Base-by-base conservation (phyloP, 1,284 basidiomycete species). In the Fistulina hepatica region DNA sequence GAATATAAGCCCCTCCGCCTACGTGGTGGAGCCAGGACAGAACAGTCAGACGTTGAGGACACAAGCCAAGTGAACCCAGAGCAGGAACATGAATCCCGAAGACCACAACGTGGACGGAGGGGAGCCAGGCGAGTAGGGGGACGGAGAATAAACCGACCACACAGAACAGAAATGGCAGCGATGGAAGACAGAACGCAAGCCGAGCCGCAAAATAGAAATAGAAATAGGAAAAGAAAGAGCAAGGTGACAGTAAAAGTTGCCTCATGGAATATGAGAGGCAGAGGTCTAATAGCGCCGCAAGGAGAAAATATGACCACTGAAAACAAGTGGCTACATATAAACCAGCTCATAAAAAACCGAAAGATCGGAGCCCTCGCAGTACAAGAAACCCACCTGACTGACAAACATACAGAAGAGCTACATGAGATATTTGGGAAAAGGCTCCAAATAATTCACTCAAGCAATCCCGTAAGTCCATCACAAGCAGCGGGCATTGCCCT, bases 51-150 rank as follows among this genome's bases (percentile, higher is more conserved):
- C n/a, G n/a, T n/a, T n/a, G n/a, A 25, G 43, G n/a, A n/a, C n/a
- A n/a, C n/a, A n/a, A n/a, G n/a, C n/a, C n/a, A n/a, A n/a, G n/a
- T n/a, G n/a, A 9, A 31, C 46, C 0, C 11, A 54, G 5, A 53
- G 55, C 27, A 42, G 53, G 6, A 57, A 55, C 0, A 53, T 57
- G 0, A 24, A 47, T 2, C 10, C 57, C 0, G n/a, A n/a, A n/a
- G n/a, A n/a, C n/a, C n/a, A n/a, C n/a, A n/a, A n/a, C n/a, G n/a
- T n/a, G n/a, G n/a, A n/a, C n/a, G n/a, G n/a, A n/a, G n/a, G n/a
- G n/a, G n/a, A n/a, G n/a, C n/a, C n/a, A n/a, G n/a, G n/a, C n/a
- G n/a, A n/a, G n/a, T n/a, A n/a, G n/a, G n/a, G n/a, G n/a, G n/a
- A n/a, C n/a, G n/a, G n/a, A n/a, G n/a, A n/a, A n/a, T n/a, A n/a